These are phyloP conservation scores for Zanthoxylum bungeanum DNA, from an alignment of 345 rosid species.

Conservation along the genomic window DNA sequence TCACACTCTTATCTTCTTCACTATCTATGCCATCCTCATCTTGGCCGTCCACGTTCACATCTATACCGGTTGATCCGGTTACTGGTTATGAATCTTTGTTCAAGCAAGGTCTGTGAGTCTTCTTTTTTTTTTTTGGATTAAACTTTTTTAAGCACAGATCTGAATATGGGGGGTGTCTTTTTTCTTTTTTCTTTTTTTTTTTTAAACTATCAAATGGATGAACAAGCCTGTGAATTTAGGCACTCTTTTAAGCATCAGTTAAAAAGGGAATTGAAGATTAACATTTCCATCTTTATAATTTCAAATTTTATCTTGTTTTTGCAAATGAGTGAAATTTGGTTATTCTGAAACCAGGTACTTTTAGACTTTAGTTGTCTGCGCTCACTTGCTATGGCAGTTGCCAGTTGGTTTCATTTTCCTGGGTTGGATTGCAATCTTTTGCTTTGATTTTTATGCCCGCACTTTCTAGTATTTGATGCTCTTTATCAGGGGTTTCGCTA, in stretches of 20 bases:
- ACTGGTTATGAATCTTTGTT: neutral
- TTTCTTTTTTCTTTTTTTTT: neutral
- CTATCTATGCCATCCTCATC: conserved; percentile 65
- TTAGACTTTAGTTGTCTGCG: neutral
- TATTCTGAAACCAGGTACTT: neutral
- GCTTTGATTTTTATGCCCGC: too few species aligned
- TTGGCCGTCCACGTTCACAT: conserved; percentile 78
- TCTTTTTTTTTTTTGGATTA: neutral
- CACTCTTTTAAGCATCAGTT: neutral
- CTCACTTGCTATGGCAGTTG: neutral
- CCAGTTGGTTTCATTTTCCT: too few species aligned
- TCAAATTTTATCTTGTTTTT: neutral
- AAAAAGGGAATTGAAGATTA: neutral
- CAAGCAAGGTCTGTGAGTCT: conserved; percentile 12
- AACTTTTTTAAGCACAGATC: conserved; percentile 8
- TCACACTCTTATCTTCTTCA: conserved; percentile 85
- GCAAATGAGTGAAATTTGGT: neutral
- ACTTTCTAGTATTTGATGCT: too few species aligned
- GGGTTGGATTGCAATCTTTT: neutral
- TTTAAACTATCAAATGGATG: neutral
- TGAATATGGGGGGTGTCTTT: neutral
- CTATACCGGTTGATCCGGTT: conserved; percentile 54
- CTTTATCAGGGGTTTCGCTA: too few species aligned
- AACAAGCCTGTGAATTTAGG: neutral
- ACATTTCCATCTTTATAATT: neutral